These are phyloP conservation scores for Mycena kentingensis DNA, from an alignment of 768 basidiomycete species.

Conservation along the genomic window DNA sequence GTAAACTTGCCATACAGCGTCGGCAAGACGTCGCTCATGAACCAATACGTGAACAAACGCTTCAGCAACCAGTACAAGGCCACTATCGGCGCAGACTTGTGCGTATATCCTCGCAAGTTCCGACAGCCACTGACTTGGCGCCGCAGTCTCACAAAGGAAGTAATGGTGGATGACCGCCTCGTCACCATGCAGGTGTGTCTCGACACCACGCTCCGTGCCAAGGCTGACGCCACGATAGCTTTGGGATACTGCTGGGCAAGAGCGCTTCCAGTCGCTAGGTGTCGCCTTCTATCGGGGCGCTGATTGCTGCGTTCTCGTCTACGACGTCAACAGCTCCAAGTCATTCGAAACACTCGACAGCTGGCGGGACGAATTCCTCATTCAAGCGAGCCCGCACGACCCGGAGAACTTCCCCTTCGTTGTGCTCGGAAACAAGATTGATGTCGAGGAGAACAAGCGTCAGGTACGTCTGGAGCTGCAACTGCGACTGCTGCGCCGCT, in stretches of 20 bases:
- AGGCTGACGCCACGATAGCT: slow-evolving; percentile 54
- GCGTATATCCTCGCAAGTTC: slow-evolving; percentile 36
- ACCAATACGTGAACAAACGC: slow-evolving; percentile 99
- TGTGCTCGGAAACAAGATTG: slow-evolving; percentile 99
- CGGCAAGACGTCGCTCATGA: slow-evolving; percentile 99
- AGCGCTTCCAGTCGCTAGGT: slow-evolving; percentile 98
- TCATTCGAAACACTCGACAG: slow-evolving; percentile 98
- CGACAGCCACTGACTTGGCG: slow-evolving; percentile 25
- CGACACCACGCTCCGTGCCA: slow-evolving; percentile 8
- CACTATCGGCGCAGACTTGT: slow-evolving; percentile 97
- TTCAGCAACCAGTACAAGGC: slow-evolving; percentile 99
- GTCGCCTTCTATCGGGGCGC: slow-evolving; percentile 99
- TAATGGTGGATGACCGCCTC: slow-evolving; percentile 96
- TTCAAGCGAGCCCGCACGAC: slow-evolving; percentile 97
- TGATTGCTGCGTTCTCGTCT: slow-evolving; percentile 98
- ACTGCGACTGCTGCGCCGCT: slow-evolving; percentile 3
- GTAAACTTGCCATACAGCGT: slow-evolving; percentile 54
- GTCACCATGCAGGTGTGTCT: slow-evolving; percentile 94
- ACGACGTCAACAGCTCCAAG: slow-evolving; percentile 98
- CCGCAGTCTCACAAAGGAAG: slow-evolving; percentile 90
- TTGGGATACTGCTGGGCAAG: slow-evolving; percentile 99
- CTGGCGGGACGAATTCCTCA: slow-evolving; percentile 99
- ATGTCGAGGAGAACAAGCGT: slow-evolving; percentile 97
- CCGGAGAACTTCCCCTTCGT: slow-evolving; percentile 99
- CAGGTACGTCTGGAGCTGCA: slow-evolving; percentile 63